Percentiles rank a stretch among this genome's conserved stretches.
Evolutionary conservation across 2,329 filamentous ascomycete genomes (phyloP).

Genomic region (Fusarium sp.): DNA sequence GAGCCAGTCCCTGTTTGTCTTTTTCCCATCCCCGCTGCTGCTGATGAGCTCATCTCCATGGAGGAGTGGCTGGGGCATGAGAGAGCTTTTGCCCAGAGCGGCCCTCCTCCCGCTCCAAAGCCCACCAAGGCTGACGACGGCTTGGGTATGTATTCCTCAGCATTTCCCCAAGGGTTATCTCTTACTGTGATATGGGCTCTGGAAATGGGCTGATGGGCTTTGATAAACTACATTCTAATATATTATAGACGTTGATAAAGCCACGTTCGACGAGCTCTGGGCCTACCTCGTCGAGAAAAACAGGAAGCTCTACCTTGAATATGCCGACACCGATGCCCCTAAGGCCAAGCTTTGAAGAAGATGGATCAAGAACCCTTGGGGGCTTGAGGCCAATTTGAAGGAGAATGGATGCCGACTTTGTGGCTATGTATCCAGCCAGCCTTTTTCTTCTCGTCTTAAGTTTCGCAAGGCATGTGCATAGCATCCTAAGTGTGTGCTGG

Average conservation of each 20-base stretch:
- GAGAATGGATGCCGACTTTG: background rate
- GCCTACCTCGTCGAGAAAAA: background rate
- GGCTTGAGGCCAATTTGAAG: background rate
- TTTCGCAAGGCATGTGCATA: background rate
- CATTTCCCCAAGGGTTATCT: background rate
- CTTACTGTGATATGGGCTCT: background rate
- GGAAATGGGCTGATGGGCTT: background rate
- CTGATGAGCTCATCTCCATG: background rate
- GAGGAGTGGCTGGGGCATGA: background rate
- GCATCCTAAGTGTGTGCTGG: background rate
- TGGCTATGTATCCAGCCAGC: background rate
- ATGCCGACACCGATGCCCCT: background rate
- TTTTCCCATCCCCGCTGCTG: background rate
- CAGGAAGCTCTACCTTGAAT: background rate
- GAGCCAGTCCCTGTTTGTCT: background rate
- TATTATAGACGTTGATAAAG: background rate
- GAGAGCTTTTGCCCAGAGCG: background rate
- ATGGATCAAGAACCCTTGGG: background rate
- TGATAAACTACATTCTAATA: background rate
- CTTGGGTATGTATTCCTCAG: background rate
- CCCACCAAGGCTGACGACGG: background rate
- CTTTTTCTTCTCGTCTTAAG: background rate
- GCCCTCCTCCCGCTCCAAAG: background rate
- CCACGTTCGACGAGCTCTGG: background rate
- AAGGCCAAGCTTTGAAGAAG: background rate